Base-by-base conservation (phyloP, 176 grass and related monocot genomes). In the Guadua angustifolia region DNA sequence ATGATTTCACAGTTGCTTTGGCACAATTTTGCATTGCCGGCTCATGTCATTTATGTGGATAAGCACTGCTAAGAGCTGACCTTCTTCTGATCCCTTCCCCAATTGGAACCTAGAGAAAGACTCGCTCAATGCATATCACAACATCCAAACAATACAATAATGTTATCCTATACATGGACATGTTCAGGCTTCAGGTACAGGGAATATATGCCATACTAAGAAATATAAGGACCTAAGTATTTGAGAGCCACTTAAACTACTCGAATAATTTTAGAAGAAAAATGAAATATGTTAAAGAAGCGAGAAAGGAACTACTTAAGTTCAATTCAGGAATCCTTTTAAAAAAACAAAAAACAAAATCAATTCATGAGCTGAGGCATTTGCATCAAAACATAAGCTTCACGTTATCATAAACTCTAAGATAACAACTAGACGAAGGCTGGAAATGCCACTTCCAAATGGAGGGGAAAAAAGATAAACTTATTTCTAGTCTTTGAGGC, bases 391-490 rank as follows among this genome's bases (percentile, higher is more conserved):
- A 43, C 42, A n/a, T n/a, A n/a, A n/a, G n/a, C n/a, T n/a, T n/a
- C n/a, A n/a, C n/a, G n/a, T 49, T 47, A 71, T 47, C 69, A 13
- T 49, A 26, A 71, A 71, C 22, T 71, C 12, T 43, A 50, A 73
- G 42, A 50, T 29, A 73, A 50, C 36, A 43, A 43, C 18, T 21
- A 56, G 52, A n/a, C n/a, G n/a, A n/a, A n/a, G n/a, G n/a, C n/a
- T n/a, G n/a, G n/a, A n/a, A n/a, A n/a, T n/a, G n/a, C n/a, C n/a
- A n/a, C n/a, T n/a, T n/a, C n/a, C n/a, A n/a, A n/a, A n/a, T n/a
- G n/a, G n/a, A n/a, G n/a, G n/a, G n/a, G n/a, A n/a, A n/a, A n/a
- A n/a, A n/a, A n/a, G n/a, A n/a, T n/a, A n/a, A n/a, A n/a, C n/a
- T n/a, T n/a, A n/a, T n/a, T n/a, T n/a, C n/a, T n/a, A n/a, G n/a